Percentiles rank a stretch among this genome's conserved stretches.
These are phyloP conservation scores for Zymoseptoria pseudotritici DNA, from an alignment of 2,329 filamentous ascomycete species.

Conservation along the genomic window DNA sequence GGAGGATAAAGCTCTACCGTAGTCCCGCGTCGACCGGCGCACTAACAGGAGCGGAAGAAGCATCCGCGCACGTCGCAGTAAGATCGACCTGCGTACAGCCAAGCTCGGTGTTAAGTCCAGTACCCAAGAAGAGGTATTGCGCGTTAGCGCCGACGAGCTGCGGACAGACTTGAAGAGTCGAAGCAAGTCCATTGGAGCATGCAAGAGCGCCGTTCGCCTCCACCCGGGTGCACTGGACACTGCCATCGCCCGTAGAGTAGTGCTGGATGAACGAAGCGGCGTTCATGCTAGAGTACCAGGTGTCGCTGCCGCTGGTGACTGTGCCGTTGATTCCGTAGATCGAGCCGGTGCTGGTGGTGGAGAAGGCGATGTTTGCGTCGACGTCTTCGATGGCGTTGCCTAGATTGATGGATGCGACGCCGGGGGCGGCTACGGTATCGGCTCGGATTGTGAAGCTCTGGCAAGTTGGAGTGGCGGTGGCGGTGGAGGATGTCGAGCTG, in stretches of 20 bases:
- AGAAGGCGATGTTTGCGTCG: background rate
- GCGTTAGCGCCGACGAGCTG: background rate
- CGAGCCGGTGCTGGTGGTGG: background rate
- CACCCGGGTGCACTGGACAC: background rate
- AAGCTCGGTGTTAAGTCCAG: background rate
- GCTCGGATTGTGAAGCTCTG: background rate
- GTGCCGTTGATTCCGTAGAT: background rate
- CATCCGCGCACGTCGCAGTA: background rate
- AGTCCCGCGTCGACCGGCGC: too few relatives aligned
- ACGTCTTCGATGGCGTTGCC: too few relatives aligned
- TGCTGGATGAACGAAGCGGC: background rate
- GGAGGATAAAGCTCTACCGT: background rate
- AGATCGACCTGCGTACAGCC: background rate
- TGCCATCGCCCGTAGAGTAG: too few relatives aligned
- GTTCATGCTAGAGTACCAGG: background rate
- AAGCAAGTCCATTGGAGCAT: background rate
- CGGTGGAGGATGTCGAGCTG: background rate
- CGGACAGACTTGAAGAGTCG: background rate
- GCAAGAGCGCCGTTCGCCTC: background rate
- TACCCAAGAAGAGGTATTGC: background rate
- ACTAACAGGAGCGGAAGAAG: too few relatives aligned
- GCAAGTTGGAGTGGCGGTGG: background rate
- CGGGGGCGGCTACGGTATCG: background rate
- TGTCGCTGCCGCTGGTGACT: background rate
- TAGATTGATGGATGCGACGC: too few relatives aligned